Conservation (phyloP, 2,329 filamentous ascomycete species). For the Hymenoscyphus fructigenus region DNA sequence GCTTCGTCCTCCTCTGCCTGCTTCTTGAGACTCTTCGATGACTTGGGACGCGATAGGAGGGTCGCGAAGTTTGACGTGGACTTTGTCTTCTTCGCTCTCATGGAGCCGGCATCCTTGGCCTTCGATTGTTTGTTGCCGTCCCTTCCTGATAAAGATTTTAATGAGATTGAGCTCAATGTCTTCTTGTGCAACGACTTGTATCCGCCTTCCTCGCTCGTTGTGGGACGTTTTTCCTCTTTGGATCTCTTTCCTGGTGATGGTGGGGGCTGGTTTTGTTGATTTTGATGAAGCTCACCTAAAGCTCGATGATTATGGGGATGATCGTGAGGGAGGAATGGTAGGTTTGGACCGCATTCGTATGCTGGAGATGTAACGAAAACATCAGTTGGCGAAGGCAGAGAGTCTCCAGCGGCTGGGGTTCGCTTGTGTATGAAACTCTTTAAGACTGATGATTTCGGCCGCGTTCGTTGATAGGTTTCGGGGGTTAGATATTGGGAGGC, state of each 20-base stretch:
- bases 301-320: conserved; percentile 43
- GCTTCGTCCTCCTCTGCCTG: conserved; percentile 51
- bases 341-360: conserved; percentile 24
- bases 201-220: conserved; percentile 33
- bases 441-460: conserved; percentile 37
- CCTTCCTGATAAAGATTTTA: conserved; percentile 44
- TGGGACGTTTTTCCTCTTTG: conserved; percentile 36
- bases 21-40: conserved; percentile 64
- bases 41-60: conserved; percentile 73
- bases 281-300: conserved; percentile 57
- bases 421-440: conserved; percentile 37
- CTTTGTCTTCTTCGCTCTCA: conserved; percentile 75
- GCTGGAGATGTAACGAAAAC: conserved; percentile 25
- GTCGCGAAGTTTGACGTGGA: conserved; percentile 79
- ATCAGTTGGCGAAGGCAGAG: conserved; percentile 25
- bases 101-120: conserved; percentile 45
- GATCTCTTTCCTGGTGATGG: conserved; percentile 43
- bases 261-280: conserved; percentile 44
- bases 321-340: conserved; percentile 40
- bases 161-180: conserved; percentile 44
- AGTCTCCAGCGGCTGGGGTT: conserved; percentile 31
- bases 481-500: conserved; percentile 28
- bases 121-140: conserved; percentile 39
- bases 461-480: conserved; percentile 31
- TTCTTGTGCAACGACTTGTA: conserved; percentile 46